Conservation (phyloP, 371 early-diverging fungal species). For the Polyrhizophydium stewartii region DNA sequence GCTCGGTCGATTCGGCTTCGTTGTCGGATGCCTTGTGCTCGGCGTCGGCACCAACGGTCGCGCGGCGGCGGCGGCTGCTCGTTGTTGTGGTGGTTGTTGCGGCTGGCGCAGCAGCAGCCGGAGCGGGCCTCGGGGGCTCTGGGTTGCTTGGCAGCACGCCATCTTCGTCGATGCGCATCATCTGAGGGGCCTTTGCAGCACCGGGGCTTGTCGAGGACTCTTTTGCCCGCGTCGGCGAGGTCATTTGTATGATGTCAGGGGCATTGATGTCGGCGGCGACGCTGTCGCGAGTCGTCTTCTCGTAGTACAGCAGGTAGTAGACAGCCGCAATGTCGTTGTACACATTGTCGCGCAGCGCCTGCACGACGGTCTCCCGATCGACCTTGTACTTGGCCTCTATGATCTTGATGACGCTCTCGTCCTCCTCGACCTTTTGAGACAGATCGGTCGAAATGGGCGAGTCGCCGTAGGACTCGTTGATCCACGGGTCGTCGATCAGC, state of each 20-base stretch:
- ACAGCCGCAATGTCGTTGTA: constrained; percentile 53
- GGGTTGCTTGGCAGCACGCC: constrained; percentile 22
- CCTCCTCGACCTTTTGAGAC: constrained; percentile 34
- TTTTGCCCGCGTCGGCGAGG: constrained; percentile 4
- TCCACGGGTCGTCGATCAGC: constrained; percentile 56
- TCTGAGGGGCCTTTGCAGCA: constrained; percentile 11
- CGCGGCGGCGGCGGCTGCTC: constrained; percentile 29
- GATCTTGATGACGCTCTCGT: constrained; percentile 45
- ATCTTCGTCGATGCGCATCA: constrained; percentile 37
- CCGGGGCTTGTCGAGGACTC: constrained; percentile 1
- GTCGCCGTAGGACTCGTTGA: constrained; percentile 47
- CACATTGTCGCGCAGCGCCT: constrained; percentile 42
- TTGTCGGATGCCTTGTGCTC: constrained; percentile 41
- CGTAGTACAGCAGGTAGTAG: constrained; percentile 53
- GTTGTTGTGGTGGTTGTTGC: neutral
- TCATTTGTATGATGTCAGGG: neutral
- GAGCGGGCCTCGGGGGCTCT: constrained; percentile 9
- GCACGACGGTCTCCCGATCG: constrained; percentile 36
- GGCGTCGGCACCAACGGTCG: constrained; percentile 46
- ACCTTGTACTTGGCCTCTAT: constrained; percentile 45
- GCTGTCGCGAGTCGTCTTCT: constrained; percentile 35
- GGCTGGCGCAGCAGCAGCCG: neutral
- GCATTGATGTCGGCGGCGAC: constrained; percentile 15
- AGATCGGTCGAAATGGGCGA: constrained; percentile 44
- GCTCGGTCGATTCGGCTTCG: constrained; percentile 58